A percentile compares a stretch with the other conserved stretches of the same genome.
Evolutionary conservation across 2,329 filamentous ascomycete genomes (phyloP).

Genomic region (Scleromitrula shiraiana): DNA sequence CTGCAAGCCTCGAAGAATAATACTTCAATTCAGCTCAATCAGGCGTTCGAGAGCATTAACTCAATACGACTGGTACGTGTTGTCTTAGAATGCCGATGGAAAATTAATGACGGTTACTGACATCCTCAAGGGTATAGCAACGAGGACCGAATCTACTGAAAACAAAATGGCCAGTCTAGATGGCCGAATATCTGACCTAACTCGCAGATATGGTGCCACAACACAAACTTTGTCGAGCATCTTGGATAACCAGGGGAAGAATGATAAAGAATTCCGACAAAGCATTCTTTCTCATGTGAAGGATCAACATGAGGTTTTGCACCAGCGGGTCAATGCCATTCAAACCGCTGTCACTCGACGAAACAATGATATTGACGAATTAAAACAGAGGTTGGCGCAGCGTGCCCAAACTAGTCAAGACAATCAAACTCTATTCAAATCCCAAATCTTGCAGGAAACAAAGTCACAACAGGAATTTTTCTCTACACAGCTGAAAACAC

Average conservation of each 20-base stretch:
- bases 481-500: not conserved
- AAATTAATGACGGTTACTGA: not conserved
- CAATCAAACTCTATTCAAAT: not conserved
- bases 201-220: not conserved
- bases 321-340: not conserved
- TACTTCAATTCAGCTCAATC: not conserved
- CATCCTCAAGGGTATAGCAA: not conserved
- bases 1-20: not conserved
- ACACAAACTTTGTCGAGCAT: not conserved
- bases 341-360: not conserved
- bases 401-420: not conserved
- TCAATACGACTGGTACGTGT: conserved; percentile 1
- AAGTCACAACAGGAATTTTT: not conserved
- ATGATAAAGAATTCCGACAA: not conserved
- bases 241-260: not conserved
- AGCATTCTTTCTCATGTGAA: not conserved
- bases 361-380: not conserved
- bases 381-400: not conserved
- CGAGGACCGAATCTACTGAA: not conserved
- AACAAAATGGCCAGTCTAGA: not conserved
- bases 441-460: not conserved
- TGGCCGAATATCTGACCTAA: not conserved
- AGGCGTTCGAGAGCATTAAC: not conserved
- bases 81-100: no score
- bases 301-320: not conserved